Evolutionary conservation across 2,329 filamentous ascomycete species (phyloP), one percentile per base, ranked within the genome.

Genomic region (Hymenoscyphus repandus): DNA sequence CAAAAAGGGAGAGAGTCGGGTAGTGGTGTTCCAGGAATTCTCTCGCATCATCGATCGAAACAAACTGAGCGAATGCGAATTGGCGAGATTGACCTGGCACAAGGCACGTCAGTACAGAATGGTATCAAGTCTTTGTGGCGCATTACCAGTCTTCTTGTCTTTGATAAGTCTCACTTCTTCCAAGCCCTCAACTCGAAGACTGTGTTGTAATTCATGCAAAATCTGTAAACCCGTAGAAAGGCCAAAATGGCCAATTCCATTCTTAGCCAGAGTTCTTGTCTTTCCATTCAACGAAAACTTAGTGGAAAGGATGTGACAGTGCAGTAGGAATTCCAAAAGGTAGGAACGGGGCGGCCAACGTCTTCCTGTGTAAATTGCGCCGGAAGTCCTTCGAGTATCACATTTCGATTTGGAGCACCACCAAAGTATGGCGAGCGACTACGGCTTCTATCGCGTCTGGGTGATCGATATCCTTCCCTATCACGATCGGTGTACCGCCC

Each of bases 151-250:
- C 53, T 77, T 74, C 50, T 77, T 73, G 58, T 82, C 78, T 52
- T 77, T 75, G 58, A 82, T 82, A 46, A 82, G 69, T 15, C 77
- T 72, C 43, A 81, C 69, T 58, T 80, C 77, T 60, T 80, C 77
- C 53, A 82, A 65, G n/a, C 70, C 71, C 50, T 74, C 69, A 55
- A 78, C 68, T 59, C 72, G 67, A 57, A 79, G 74, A 57, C 70
- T 71, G 58, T 76, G 71, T 58, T 69, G 69, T 59, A 82, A 69
- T 70, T 80, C 77, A 67, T 70, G 70, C 59, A 72, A 71, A 64
- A 82, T 78, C 78, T 82, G 69, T 74, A 70, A 59, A 56, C 47
- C 53, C 54, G 60, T 59, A 56, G 50, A 62, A 58, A 49, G 61
- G 61, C 65, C 63, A 62, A 49, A 48, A 56, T 47, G 62, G 62